These are phyloP conservation scores for Pichia nakasei DNA, from an alignment of 805 yeast genomes.

Conservation along the genomic window DNA sequence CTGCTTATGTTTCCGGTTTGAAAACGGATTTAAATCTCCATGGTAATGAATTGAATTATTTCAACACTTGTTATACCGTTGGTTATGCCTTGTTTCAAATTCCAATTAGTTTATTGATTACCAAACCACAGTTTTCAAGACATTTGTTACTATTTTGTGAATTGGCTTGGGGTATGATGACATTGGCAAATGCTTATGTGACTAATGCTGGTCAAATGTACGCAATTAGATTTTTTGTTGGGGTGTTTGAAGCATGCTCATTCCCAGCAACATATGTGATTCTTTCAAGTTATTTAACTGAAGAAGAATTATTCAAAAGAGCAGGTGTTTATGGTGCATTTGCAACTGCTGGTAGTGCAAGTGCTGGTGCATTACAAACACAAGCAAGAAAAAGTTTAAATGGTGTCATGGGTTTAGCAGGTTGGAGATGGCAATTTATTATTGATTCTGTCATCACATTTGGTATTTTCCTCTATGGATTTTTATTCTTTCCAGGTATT, in stretches of 20 bases:
- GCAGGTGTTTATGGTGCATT: slow-evolving; percentile 51
- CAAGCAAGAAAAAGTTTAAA: slow-evolving; percentile 25
- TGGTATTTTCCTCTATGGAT: slow-evolving; percentile 21
- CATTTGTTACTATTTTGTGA: slow-evolving; percentile 47
- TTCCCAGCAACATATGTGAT: slow-evolving; percentile 55
- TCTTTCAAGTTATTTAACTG: slow-evolving; percentile 52
- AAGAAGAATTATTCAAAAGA: slow-evolving; percentile 50
- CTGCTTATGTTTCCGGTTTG: slow-evolving; percentile 64
- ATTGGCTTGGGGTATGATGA: slow-evolving; percentile 58
- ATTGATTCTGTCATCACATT: slow-evolving; percentile 37
- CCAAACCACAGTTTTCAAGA: slow-evolving; percentile 43
- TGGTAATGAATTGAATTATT: slow-evolving; percentile 55
- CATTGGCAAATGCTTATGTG: slow-evolving; percentile 41
- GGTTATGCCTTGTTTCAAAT: slow-evolving; percentile 55
- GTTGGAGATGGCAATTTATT: slow-evolving; percentile 50
- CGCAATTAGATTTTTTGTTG: slow-evolving; percentile 58
- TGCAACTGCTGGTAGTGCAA: slow-evolving; percentile 49
- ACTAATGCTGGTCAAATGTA: slow-evolving; percentile 43
- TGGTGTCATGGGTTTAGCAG: slow-evolving; percentile 26
- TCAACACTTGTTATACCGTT: slow-evolving; percentile 48
- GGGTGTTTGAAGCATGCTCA: slow-evolving; percentile 61
- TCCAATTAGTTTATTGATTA: slow-evolving; percentile 52
- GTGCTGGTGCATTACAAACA: slow-evolving; percentile 46
- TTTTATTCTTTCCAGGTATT: slow-evolving; percentile 48
- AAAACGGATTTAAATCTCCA: slow-evolving; percentile 45